A percentile compares a stretch with the other conserved stretches of the same genome.
phyloP scores from a whole-genome alignment of 2,329 filamentous ascomycete species.

The Sclerotinia trifoliorum region DNA sequence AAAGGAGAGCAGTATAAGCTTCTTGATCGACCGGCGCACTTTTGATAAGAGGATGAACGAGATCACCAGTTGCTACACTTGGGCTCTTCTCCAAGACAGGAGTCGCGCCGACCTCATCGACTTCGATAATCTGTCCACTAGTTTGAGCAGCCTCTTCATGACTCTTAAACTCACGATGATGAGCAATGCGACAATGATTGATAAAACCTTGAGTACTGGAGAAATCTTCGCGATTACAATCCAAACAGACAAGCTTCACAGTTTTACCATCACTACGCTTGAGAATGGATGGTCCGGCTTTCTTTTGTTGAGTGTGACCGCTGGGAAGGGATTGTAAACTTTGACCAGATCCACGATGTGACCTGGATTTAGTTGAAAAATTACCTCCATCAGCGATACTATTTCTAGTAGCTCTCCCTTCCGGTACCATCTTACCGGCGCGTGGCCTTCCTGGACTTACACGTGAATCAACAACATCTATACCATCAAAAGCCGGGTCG shows the following conservation, averaged over 20 bases:
- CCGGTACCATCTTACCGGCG: conserved; percentile 49
- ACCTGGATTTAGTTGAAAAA: conserved; percentile 49
- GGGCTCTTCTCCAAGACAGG: conserved; percentile 46
- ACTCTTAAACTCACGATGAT: conserved; percentile 89
- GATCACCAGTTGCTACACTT: conserved; percentile 42
- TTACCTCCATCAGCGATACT: conserved; percentile 59
- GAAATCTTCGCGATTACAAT: conserved; percentile 88
- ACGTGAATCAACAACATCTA: conserved; percentile 47
- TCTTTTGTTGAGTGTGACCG: conserved; percentile 72
- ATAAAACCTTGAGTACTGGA: conserved; percentile 98
- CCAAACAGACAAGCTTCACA: conserved; percentile 86
- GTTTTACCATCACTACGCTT: conserved; percentile 81
- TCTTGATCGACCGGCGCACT: conserved; percentile 55
- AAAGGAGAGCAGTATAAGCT: conserved; percentile 50
- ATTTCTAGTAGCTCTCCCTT: conserved; percentile 78
- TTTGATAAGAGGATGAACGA: conserved; percentile 62
- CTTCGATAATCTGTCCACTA: conserved; percentile 79
- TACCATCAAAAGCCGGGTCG: conserved; percentile 80
- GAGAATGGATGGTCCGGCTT: conserved; percentile 77
- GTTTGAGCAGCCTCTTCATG: conserved; percentile 90
- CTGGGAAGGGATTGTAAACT: conserved; percentile 68
- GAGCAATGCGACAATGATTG: conserved; percentile 96
- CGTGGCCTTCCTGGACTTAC: conserved; percentile 32
- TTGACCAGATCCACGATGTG: conserved; percentile 59
- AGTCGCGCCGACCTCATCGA: conserved; percentile 55